A percentile compares a stretch with the other conserved stretches of the same genome.
Conservation (phyloP, 805 yeast genomes). For the Metschnikowia matae region DNA sequence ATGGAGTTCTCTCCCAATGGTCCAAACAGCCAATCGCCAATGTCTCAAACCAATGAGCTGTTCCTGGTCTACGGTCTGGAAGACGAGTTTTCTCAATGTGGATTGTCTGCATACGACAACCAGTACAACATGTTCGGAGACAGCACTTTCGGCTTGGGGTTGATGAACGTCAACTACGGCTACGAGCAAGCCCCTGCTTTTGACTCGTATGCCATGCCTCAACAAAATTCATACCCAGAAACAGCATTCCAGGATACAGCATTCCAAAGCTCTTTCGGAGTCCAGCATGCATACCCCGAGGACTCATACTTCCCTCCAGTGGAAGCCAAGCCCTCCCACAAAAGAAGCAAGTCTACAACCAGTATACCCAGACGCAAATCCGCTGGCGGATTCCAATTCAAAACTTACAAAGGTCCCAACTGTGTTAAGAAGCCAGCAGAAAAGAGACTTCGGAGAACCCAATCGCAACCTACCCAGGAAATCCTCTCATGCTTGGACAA, state of each 20-base stretch:
- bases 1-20: constrained; percentile 8
- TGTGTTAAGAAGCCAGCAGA: constrained; percentile 16
- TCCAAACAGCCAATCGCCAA: constrained; percentile 8
- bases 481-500: neutral
- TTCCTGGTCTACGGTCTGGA: constrained; percentile 1
- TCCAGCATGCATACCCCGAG: neutral
- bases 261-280: constrained; percentile 3
- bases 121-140: constrained; percentile 9
- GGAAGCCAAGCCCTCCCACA: constrained; percentile 12
- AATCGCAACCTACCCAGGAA: constrained; percentile 7
- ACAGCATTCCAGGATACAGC: neutral
- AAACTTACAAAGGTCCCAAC: constrained; percentile 28
- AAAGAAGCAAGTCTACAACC: constrained; percentile 27
- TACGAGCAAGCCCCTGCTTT: constrained; percentile 2
- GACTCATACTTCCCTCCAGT: neutral
- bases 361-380: constrained; percentile 17
- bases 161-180: constrained; percentile 22
- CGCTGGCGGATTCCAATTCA: constrained; percentile 25
- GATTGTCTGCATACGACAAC: constrained; percentile 5
- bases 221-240: constrained; percentile 2
- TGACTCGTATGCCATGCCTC: constrained; percentile 4
- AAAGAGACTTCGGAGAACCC: constrained; percentile 6
- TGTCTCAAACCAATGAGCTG: constrained; percentile 10
- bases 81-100: constrained; percentile 5
- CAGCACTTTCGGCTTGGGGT: constrained; percentile 25